phyloP scores from a whole-genome alignment of 352 stramenopile species.

The Phytopythium boreale region DNA sequence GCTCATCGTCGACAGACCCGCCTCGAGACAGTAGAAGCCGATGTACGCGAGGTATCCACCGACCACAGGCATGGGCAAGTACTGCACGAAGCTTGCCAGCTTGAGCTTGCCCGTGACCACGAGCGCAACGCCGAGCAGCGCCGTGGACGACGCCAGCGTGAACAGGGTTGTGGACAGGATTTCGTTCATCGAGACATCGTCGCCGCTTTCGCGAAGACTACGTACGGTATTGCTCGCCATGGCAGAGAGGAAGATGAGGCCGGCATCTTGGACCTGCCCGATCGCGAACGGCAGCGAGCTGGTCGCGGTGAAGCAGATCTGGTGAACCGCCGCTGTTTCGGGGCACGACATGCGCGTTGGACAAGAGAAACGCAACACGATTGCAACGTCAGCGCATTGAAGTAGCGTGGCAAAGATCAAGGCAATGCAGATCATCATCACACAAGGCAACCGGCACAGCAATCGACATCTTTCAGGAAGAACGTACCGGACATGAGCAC shows the following conservation, averaged over 20 bases:
- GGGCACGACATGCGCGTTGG: not conserved
- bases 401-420: not conserved
- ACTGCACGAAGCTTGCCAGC: constrained; percentile 95
- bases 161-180: constrained; percentile 94
- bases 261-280: constrained; percentile 97
- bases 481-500: constrained; percentile 74
- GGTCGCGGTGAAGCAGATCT: constrained; percentile 84
- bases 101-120: constrained; percentile 94
- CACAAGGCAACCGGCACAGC: not conserved
- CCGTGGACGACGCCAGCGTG: constrained; percentile 90
- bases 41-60: constrained; percentile 98
- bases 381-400: not conserved
- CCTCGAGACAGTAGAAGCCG: constrained; percentile 89
- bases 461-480: not conserved
- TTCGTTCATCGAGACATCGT: constrained; percentile 70
- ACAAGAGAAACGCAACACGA: not conserved
- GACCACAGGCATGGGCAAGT: constrained; percentile 96
- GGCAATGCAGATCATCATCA: not conserved
- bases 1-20: constrained; percentile 86
- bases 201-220: constrained; percentile 58
- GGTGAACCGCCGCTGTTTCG: constrained; percentile 57
- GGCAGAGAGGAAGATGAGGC: constrained; percentile 97
- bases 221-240: constrained; percentile 92
- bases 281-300: constrained; percentile 96
- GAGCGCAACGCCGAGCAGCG: constrained; percentile 90